Evolutionary conservation across 352 stramenopile species (phyloP).

Genomic region (Pythium rishiriense): DNA sequence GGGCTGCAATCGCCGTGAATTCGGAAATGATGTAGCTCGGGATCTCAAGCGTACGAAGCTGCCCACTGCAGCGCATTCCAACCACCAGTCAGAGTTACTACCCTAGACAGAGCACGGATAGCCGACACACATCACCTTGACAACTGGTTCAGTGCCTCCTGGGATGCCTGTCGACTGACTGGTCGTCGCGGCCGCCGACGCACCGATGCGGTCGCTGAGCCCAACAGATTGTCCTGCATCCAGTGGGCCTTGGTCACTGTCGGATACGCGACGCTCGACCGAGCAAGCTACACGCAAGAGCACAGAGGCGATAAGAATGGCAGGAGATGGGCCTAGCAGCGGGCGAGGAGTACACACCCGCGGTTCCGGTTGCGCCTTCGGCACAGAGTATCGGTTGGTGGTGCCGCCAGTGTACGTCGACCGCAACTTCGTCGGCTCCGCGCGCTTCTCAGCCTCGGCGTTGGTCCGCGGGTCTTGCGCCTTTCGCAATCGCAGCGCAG

Average conservation of each 20-base stretch:
- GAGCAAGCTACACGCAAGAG: conserved; percentile 5
- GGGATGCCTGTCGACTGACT: conserved; percentile 51
- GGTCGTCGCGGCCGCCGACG: conserved; percentile 19
- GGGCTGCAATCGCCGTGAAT: conserved; percentile 77
- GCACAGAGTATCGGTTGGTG: not conserved
- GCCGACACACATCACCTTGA: conserved; percentile 41
- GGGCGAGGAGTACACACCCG: not conserved
- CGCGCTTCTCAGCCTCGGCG: not conserved
- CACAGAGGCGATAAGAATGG: not conserved
- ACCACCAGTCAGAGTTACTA: not conserved
- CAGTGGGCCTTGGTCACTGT: conserved; percentile 59
- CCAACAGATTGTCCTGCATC: conserved; percentile 35
- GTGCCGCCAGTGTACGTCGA: conserved; percentile 2
- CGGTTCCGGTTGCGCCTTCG: not conserved
- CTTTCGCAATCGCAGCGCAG: conserved; percentile 49
- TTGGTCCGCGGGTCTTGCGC: conserved; percentile 8
- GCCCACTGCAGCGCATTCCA: conserved; percentile 36
- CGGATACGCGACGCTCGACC: conserved; percentile 40
- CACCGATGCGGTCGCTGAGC: conserved; percentile 8
- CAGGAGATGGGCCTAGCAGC: too few relatives aligned
- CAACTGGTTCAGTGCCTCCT: conserved; percentile 58
- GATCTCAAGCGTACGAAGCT: conserved; percentile 68
- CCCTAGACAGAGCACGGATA: not conserved
- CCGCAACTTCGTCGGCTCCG: conserved; percentile 2
- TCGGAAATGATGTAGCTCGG: conserved; percentile 66